phyloP scores from a whole-genome alignment of 768 basidiomycete genomes.

The Lyophyllum decastes region DNA sequence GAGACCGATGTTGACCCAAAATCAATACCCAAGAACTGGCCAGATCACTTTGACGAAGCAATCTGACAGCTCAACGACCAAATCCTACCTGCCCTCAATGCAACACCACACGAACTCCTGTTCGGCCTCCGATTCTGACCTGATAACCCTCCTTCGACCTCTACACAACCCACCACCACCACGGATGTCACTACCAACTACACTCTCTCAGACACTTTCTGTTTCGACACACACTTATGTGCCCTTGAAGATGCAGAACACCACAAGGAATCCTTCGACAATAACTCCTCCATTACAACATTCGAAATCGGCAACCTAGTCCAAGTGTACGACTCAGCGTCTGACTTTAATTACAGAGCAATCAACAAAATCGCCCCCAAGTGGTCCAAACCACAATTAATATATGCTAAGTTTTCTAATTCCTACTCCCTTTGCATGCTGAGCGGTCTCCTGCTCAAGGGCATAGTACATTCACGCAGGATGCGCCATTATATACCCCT shows the following conservation, averaged over 20 bases:
- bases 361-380: slow-evolving; percentile 1
- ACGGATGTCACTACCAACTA: background rate
- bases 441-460: no score
- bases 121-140: background rate
- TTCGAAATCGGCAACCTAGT: background rate
- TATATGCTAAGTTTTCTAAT: slow-evolving; percentile 4
- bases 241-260: no score
- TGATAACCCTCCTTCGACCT: background rate
- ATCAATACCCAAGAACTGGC: background rate
- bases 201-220: background rate
- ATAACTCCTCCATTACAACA: no score
- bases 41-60: background rate
- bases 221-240: background rate
- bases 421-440: no score
- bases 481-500: no score
- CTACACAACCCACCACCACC: background rate
- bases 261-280: slow-evolving; percentile 3
- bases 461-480: no score
- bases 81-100: no score
- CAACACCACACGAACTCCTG: no score
- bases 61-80: no score
- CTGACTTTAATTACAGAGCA: background rate
- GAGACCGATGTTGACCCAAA: background rate
- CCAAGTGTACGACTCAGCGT: slow-evolving; percentile 1
- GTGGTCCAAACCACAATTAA: no score